These are phyloP conservation scores for Linnemannia elongata DNA, from an alignment of 192 early-diverging fungal genomes.

Conservation along the genomic window DNA sequence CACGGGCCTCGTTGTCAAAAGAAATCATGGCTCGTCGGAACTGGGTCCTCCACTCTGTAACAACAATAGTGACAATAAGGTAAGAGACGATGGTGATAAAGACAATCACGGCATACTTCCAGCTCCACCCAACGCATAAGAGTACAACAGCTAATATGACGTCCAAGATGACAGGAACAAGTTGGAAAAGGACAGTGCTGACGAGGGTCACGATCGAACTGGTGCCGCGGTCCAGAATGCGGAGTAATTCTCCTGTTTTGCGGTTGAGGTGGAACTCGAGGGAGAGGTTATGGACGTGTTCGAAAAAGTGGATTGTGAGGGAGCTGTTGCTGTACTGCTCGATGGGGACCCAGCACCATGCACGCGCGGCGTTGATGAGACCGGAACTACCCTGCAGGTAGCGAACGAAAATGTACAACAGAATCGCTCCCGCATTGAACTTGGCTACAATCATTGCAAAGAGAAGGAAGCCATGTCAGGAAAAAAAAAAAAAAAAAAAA, in stretches of 20 bases:
- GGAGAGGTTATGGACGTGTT: conserved; percentile 90
- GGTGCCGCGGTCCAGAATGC: conserved; percentile 90
- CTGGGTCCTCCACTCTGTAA: conserved; percentile 91
- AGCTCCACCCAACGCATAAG: conserved; percentile 75
- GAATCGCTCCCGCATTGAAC: conserved; percentile 70
- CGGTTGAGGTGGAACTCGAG: conserved; percentile 94
- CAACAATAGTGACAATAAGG: conserved; percentile 81
- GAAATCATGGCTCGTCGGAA: conserved; percentile 88
- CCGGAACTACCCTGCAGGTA: conserved; percentile 86
- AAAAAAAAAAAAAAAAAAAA: too few relatives aligned
- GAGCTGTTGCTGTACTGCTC: conserved; percentile 93
- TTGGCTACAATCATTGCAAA: conserved; percentile 1
- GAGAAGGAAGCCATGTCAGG: background rate
- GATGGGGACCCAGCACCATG: conserved; percentile 93
- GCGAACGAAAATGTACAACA: conserved; percentile 72
- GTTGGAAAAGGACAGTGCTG: conserved; percentile 89
- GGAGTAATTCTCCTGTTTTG: conserved; percentile 95
- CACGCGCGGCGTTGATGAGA: conserved; percentile 83
- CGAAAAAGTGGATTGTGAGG: conserved; percentile 92
- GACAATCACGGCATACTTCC: conserved; percentile 86
- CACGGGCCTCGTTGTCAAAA: conserved; percentile 87
- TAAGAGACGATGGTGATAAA: conserved; percentile 91
- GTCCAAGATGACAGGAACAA: conserved; percentile 90
- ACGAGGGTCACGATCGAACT: conserved; percentile 81
- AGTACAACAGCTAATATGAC: conserved; percentile 87